Evolutionary conservation across 768 basidiomycete genomes (phyloP), one percentile per base, ranked within the genome.

Genomic region (Suillus lakei): DNA sequence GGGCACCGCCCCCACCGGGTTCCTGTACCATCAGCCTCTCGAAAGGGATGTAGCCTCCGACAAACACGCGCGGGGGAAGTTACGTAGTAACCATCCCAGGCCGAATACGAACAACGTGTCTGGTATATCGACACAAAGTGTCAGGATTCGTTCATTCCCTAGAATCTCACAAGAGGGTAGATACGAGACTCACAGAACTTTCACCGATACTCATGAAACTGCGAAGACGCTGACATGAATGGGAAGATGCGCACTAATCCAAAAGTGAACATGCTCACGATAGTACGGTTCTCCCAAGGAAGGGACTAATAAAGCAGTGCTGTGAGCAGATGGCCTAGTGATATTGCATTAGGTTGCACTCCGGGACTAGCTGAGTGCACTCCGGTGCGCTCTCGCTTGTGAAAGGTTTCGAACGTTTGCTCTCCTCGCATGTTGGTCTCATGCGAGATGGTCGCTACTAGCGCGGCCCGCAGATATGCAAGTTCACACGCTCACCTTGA

Each of bases 401-500:
- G 66, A 53, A 65, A 23, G 62, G 36, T 60, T 46, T 69, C 70
- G 36, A 72, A 69, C 70, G 70, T 71, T 71, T 51, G 39, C 44
- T 60, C 21, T 55, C 30, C 38, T 39, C 9, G 44, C 36, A 16
- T 34, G 60, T 21, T 48, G 26, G 44, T 44, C 7, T 26, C 50
- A 50, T 50, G 50, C 32, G 41, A 60, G 26, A 59, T 23, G n/a
- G 51, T 56, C 64, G 64, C 63, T 63, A 23, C 15, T 50, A 41
- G 53, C 36, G 43, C 46, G 26, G 39, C 50, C 26, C 60, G 51
- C 36, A 34, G 23, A 50, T 21, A 61, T 54, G 43, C 30, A 73
- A 68, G 62, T 75, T 75, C 74, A n/a, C 74, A 75, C 74, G 74
- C 58, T 46, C 48, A 21, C 9, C 43, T 56, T 66, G 67, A 75